Evolutionary conservation across 202 grass and related monocot species (phyloP).

Genomic region (Panicum virgatum): DNA sequence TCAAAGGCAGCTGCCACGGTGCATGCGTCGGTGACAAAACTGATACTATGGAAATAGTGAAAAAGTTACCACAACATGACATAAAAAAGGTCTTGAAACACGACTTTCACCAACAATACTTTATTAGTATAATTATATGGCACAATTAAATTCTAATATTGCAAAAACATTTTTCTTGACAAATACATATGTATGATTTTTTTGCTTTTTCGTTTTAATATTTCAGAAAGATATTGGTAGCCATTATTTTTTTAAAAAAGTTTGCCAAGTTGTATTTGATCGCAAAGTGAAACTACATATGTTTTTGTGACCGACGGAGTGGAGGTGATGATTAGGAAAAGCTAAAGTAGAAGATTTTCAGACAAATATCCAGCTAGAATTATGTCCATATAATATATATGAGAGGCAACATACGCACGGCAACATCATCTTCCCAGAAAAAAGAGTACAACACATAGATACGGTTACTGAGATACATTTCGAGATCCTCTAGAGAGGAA

Average conservation of each 20-base stretch:
- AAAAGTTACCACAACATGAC: too few relatives aligned
- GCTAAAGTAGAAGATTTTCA: not conserved
- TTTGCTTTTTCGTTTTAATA: not conserved
- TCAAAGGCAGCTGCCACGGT: too few relatives aligned
- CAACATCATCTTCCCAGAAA: slow-evolving; percentile 19
- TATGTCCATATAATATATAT: slow-evolving; percentile 33
- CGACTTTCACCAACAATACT: not conserved
- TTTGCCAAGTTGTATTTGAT: not conserved
- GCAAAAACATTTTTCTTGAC: not conserved
- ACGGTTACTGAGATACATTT: slow-evolving; percentile 22
- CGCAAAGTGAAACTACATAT: not conserved
- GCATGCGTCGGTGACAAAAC: too few relatives aligned
- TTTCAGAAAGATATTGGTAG: not conserved
- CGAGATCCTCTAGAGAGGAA: not conserved
- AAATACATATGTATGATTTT: not conserved
- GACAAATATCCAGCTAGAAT: slow-evolving; percentile 1
- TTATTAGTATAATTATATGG: not conserved
- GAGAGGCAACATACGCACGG: slow-evolving; percentile 14
- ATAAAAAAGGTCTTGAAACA: not conserved
- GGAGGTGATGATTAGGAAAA: not conserved
- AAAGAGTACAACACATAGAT: slow-evolving; percentile 15
- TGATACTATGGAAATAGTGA: too few relatives aligned
- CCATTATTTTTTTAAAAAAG: not conserved
- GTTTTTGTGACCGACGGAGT: not conserved
- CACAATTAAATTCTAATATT: not conserved